Percentiles rank a stretch among this genome's conserved stretches.
Evolutionary conservation across 1,139 yeast genomes (phyloP).

Genomic region (Scheffersomyces cryptocercus): DNA sequence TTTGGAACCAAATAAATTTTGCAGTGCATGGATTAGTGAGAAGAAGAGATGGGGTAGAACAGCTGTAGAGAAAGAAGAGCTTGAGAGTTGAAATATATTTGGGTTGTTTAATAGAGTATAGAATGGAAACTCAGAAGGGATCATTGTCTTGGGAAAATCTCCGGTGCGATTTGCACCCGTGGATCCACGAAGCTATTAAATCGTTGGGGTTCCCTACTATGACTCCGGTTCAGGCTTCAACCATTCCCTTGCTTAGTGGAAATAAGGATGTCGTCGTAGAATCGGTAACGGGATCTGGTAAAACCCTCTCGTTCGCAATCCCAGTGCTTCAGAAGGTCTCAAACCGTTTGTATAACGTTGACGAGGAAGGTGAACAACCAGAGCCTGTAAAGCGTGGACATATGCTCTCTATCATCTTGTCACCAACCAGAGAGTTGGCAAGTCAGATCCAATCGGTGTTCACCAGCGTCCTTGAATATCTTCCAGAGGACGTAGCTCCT

Average conservation of each 20-base stretch:
- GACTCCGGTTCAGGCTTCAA: conserved; percentile 98
- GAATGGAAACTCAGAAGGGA: conserved; percentile 32
- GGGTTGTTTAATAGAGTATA: neutral
- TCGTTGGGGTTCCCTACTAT: conserved; percentile 76
- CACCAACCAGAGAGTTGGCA: conserved; percentile 94
- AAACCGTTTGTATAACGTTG: conserved; percentile 23
- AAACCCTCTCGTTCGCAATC: conserved; percentile 81
- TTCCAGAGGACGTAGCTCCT: conserved; percentile 47
- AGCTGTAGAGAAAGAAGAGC: too few relatives aligned
- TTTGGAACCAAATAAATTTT: too few relatives aligned
- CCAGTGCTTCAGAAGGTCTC: conserved; percentile 75
- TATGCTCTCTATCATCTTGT: conserved; percentile 68
- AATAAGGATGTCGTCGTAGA: conserved; percentile 96
- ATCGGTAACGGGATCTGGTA: conserved; percentile 97
- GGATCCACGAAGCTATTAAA: conserved; percentile 61
- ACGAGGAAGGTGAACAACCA: conserved; percentile 19
- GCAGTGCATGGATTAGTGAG: too few relatives aligned
- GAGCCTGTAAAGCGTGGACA: conserved; percentile 56
- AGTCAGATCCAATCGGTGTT: conserved; percentile 76
- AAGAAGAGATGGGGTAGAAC: too few relatives aligned
- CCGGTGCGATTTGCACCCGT: conserved; percentile 38
- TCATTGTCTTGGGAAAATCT: conserved; percentile 43
- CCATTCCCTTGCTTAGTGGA: conserved; percentile 82
- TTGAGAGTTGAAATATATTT: too few relatives aligned
- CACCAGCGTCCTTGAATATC: conserved; percentile 55